Evolutionary conservation across 2,329 filamentous ascomycete species (phyloP).

Genomic region (Tolypocladium endophyticum): DNA sequence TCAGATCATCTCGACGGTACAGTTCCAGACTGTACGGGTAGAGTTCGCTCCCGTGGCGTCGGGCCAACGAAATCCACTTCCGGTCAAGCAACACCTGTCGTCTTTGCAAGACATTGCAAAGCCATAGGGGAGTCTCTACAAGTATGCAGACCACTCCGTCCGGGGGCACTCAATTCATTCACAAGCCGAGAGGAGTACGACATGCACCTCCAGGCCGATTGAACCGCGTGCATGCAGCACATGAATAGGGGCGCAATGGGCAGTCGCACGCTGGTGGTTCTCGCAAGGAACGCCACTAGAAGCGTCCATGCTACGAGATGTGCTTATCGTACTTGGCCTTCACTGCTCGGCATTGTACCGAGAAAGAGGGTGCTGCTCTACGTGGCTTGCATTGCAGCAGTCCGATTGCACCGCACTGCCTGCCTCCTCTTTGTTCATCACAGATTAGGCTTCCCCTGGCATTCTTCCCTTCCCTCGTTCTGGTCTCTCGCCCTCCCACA

Average conservation of each 20-base stretch:
- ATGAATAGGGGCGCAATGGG: neutral
- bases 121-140: neutral
- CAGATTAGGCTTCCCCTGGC: neutral
- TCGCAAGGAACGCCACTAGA: neutral
- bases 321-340: neutral
- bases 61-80: neutral
- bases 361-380: neutral
- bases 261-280: neutral
- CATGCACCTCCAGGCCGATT: neutral
- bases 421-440: neutral
- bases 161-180: neutral
- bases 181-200: neutral
- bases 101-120: neutral
- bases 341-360: slow-evolving; percentile 1
- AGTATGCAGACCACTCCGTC: neutral
- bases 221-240: neutral
- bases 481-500: neutral
- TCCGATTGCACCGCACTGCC: neutral
- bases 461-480: neutral
- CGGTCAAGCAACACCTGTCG: neutral
- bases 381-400: slow-evolving; percentile 4
- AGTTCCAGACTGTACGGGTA: neutral
- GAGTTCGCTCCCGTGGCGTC: neutral
- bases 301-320: neutral
- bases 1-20: neutral